Conservation (phyloP, 176 grass and related monocot species). For the Zoysia pacifica region DNA sequence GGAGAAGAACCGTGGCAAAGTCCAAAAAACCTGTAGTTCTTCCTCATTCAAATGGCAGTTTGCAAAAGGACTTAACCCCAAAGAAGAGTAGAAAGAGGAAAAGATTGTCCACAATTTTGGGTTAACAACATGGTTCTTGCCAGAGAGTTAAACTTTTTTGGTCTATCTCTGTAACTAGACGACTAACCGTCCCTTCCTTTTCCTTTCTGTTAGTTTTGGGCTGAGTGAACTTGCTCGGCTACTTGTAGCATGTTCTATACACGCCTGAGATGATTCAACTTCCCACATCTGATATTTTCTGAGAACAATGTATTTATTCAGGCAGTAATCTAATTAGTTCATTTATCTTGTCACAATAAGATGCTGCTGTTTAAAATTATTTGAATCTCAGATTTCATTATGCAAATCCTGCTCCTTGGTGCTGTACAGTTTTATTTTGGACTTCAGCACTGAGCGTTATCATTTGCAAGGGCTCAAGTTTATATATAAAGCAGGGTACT, state of each 20-base stretch:
- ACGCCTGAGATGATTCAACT: not conserved
- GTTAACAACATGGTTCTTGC: constrained; percentile 9
- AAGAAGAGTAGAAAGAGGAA: constrained; percentile 75
- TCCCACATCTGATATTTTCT: not conserved
- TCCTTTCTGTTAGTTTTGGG: constrained; percentile 12
- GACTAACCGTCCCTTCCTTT: not conserved
- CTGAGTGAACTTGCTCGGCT: constrained; percentile 24
- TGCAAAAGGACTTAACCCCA: constrained; percentile 42
- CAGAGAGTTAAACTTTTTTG: not conserved
- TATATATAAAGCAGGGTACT: not conserved
- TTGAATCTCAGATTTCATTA: not conserved
- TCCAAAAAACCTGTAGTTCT: constrained; percentile 38
- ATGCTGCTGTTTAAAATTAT: not conserved
- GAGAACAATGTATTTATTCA: not conserved
- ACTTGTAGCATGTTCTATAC: not conserved
- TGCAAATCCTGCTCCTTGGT: not conserved
- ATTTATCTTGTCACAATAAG: not conserved
- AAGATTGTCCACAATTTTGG: constrained; percentile 45
- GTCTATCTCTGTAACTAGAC: constrained; percentile 36
- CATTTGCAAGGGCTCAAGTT: not conserved
- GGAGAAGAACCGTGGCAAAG: constrained; percentile 54
- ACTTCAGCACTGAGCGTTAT: not conserved
- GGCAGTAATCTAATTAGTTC: not conserved
- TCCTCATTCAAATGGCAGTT: constrained; percentile 33
- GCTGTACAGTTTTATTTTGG: not conserved